A percentile compares a stretch with the other conserved stretches of the same genome.
Conservation (phyloP, 495 filamentous ascomycete genomes). For the Darksidea phi region DNA sequence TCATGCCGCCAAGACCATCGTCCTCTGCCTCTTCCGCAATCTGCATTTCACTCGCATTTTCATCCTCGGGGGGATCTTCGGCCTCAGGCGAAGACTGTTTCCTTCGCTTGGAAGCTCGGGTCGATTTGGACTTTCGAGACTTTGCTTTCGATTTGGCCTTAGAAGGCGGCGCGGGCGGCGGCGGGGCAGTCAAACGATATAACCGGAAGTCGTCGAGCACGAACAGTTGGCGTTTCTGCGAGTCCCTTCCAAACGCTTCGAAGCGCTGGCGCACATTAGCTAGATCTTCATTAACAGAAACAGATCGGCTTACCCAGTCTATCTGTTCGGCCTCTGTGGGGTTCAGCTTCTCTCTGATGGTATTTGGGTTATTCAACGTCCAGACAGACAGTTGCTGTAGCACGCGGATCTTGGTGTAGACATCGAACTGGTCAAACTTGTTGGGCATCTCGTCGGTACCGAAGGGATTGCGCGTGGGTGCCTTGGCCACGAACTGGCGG, state of each 20-base stretch:
- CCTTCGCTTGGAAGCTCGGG: slow-evolving; percentile 69
- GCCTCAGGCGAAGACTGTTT: slow-evolving; percentile 55
- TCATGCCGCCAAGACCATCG: slow-evolving; percentile 66
- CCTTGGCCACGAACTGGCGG: slow-evolving; percentile 82
- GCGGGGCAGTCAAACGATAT: slow-evolving; percentile 74
- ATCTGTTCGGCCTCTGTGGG: slow-evolving; percentile 79
- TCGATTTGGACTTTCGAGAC: slow-evolving; percentile 59
- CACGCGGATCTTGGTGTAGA: slow-evolving; percentile 82
- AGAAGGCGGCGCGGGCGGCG: slow-evolving; percentile 58
- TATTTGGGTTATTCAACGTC: slow-evolving; percentile 81
- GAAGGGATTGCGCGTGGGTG: slow-evolving; percentile 79
- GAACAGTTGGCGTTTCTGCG: slow-evolving; percentile 78
- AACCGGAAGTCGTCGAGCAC: slow-evolving; percentile 92
- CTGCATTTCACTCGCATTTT: slow-evolving; percentile 48
- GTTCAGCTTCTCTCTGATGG: slow-evolving; percentile 81
- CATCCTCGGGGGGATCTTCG: slow-evolving; percentile 56
- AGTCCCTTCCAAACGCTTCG: slow-evolving; percentile 86
- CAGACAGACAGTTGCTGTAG: slow-evolving; percentile 88
- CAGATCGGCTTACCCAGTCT: slow-evolving; percentile 66
- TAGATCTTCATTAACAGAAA: background rate
- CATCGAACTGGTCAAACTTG: slow-evolving; percentile 77
- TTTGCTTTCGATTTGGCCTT: slow-evolving; percentile 59
- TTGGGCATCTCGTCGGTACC: slow-evolving; percentile 70
- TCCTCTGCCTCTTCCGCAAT: slow-evolving; percentile 50
- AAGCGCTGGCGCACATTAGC: slow-evolving; percentile 62